Evolutionary conservation across 805 yeast genomes (phyloP), one percentile per base, ranked within the genome.

Genomic region (Jamesozyma spencerorum): DNA sequence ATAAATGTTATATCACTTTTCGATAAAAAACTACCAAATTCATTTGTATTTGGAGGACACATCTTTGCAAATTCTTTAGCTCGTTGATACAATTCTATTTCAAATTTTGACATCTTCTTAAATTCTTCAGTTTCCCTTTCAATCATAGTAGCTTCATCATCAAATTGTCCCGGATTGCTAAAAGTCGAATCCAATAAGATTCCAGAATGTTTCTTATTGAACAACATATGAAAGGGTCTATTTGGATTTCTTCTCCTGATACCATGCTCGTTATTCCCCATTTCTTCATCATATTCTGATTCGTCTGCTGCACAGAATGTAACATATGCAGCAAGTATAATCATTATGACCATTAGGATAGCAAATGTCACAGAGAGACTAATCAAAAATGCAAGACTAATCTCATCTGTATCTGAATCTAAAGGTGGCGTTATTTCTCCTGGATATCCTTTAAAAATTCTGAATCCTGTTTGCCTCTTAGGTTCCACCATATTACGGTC

Each of bases 301-400:
- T 60, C 64, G 42, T 59, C 63, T 8, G 47, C 49, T 17, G 55
- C 49, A 45, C 62, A 58, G 39, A 59, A 60, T 18, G 63, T 57
- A 22, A 60, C 55, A 40, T 60, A 60, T 6, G 56, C 47, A 1
- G 62, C 63, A 24, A 55, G 49, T n/a, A 58, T 37, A 12, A 60
- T 43, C 17, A 60, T 32, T 26, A 59, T 39, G 5, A 59, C 49
- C 62, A 60, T 57, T 27, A 60, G 39, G 6, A 59, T 46, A 4
- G 61, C 63, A 43, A 60, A 59, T 4, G 64, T 60, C 3, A 60
- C 60, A 0, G 63, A 57, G 26, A 60, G 34, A 39, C 63, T 57
- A 39, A 60, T 58, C 31, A 60, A 42, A 46, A 60, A 60, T 13
- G 58, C 62, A 14, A 60, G 31, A 41, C 62, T 60, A 8, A 59